These are phyloP conservation scores for Alternaria brassicicola DNA, from an alignment of 2,329 filamentous ascomycete species.

Conservation along the genomic window DNA sequence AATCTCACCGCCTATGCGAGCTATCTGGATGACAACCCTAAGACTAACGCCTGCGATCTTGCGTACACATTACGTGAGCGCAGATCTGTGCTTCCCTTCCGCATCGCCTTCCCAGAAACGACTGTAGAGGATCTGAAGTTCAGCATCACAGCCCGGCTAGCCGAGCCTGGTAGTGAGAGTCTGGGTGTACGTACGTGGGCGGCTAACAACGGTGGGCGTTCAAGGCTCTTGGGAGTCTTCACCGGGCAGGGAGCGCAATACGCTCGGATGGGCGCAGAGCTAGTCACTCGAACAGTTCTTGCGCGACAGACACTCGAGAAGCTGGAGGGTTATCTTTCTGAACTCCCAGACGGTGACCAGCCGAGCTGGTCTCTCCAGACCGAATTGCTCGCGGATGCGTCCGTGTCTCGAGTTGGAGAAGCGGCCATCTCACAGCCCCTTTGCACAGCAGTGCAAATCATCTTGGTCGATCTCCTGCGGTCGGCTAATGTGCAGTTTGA, in stretches of 20 bases:
- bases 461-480: constrained; percentile 15
- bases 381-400: not conserved
- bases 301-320: not conserved
- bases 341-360: not conserved
- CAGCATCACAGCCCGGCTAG: not conserved
- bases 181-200: not conserved
- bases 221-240: constrained; percentile 8
- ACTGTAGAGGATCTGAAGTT: not conserved
- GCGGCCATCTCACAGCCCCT: constrained; percentile 28
- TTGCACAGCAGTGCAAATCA: constrained; percentile 30
- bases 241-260: constrained; percentile 8
- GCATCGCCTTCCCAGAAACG: not conserved
- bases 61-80: constrained; percentile 1
- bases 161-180: not conserved
- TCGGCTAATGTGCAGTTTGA: constrained; percentile 9
- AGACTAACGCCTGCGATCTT: not conserved
- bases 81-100: not conserved
- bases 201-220: not conserved
- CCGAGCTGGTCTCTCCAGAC: not conserved
- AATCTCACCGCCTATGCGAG: not conserved
- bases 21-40: not conserved
- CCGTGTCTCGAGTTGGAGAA: not conserved
- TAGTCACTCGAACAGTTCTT: not conserved
- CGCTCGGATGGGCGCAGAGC: not conserved
- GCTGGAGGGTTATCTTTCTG: not conserved